Base-by-base conservation (phyloP, 2,329 filamentous ascomycete genomes). In the Cadophora sp. region DNA sequence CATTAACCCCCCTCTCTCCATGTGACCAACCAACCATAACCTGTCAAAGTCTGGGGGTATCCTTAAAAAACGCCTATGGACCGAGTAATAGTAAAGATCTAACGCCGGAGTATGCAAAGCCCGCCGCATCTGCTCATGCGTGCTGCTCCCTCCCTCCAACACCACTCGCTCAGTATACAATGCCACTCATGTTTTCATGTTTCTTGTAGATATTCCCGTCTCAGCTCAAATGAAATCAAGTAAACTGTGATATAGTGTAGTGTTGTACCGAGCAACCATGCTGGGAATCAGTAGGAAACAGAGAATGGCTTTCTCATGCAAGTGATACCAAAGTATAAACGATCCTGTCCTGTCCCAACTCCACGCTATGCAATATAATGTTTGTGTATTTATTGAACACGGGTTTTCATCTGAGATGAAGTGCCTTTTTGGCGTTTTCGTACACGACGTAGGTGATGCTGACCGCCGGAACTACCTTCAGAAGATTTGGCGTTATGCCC, bases 381-480 rank as follows among this genome's bases (percentile, higher is more conserved):
- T 48, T 39, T 30, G 20, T 58, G 55, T 9, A 43, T 14, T 24
- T n/a, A 30, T 39, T 41, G 3, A 41, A 39, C 1, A 13, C 20
- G 30, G 43, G 11, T 6, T 45, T 41, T 73, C 59, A 73, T 59
- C 65, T 68, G 18, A 78, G 68, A 68, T 74, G 68, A 72, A 97
- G 83, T 41, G 91, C 78, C 73, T 85, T 87, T 83, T 97, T 97
- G 64, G 92, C 89, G 76, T 96, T 96, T 81, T 97, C 94, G 77
- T 97, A 97, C 68, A 96, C 91, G 75, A 97, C 88, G 84, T 96
- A 97, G 64, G 93, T 94, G 78, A 99, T 98, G 74, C 94, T 97
- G 63, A 99, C 90, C 36, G 96, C 94, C 1, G 96, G 96, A 11
- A 96, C 94, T 43, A 99, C 96, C 83, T 99, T 99, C 73, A 99